Conservation (phyloP, 2,329 filamentous ascomycete species). For the Cladosporium colombiae region DNA sequence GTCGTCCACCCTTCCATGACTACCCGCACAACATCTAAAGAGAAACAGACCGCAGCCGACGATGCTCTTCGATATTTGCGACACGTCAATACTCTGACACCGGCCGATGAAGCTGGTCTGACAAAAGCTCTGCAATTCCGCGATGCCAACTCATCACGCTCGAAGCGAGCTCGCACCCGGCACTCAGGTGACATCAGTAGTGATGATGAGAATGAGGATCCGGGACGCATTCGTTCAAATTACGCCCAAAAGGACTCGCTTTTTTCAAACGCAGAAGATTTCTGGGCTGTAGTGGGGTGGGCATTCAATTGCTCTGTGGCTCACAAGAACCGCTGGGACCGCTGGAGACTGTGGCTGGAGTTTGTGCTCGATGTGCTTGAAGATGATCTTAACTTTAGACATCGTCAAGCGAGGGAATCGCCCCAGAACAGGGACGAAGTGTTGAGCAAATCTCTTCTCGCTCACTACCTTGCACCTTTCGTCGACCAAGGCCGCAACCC, state of each 20-base stretch:
- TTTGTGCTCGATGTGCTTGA: slow-evolving; percentile 74
- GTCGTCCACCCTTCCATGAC: slow-evolving; percentile 79
- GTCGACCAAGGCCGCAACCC: slow-evolving; percentile 41
- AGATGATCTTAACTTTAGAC: slow-evolving; percentile 47
- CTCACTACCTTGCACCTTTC: slow-evolving; percentile 57
- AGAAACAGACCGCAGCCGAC: slow-evolving; percentile 64
- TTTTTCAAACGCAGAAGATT: slow-evolving; percentile 77
- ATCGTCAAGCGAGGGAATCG: slow-evolving; percentile 23
- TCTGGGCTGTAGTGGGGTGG: slow-evolving; percentile 90
- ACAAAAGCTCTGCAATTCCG: slow-evolving; percentile 71
- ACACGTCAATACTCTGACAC: slow-evolving; percentile 64
- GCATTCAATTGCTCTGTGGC: slow-evolving; percentile 83
- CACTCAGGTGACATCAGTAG: slow-evolving; percentile 39
- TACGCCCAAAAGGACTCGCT: slow-evolving; percentile 67
- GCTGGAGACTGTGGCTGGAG: slow-evolving; percentile 79
- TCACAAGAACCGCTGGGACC: slow-evolving; percentile 72
- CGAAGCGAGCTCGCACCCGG: slow-evolving; percentile 25
- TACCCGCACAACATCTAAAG: slow-evolving; percentile 64
- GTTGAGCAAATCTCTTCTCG: slow-evolving; percentile 60
- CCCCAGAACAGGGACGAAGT: slow-evolving; percentile 25
- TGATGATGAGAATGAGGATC: slow-evolving; percentile 35
- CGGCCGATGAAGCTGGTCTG: slow-evolving; percentile 70
- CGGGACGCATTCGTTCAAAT: slow-evolving; percentile 57
- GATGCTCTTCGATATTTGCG: slow-evolving; percentile 71
- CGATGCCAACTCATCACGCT: slow-evolving; percentile 18